phyloP scores from a whole-genome alignment of 2,329 filamentous ascomycete species.

The Sporothrix euskadiensis region DNA sequence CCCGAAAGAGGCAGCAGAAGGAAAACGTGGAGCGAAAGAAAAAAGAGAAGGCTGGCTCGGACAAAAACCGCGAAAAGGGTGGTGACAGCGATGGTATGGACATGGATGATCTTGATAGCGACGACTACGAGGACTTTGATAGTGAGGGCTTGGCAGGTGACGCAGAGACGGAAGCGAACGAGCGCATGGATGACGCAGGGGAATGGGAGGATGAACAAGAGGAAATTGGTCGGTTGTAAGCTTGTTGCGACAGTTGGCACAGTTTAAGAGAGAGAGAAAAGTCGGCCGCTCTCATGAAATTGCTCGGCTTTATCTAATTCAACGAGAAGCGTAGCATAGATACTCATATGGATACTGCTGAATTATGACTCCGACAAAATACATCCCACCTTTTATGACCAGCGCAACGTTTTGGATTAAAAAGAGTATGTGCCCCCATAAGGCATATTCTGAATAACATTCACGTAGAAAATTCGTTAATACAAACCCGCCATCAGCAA shows the following conservation, averaged over 20 bases:
- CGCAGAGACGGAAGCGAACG: conserved; percentile 52
- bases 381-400: not conserved
- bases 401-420: not conserved
- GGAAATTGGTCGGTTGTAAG: conserved; percentile 33
- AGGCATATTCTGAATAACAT: too few relatives aligned
- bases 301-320: not conserved
- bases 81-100: conserved; percentile 44
- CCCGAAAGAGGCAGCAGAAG: conserved; percentile 76
- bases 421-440: not conserved
- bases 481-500: too few relatives aligned
- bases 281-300: too few relatives aligned
- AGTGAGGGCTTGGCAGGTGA: conserved; percentile 54
- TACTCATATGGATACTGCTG: too few relatives aligned
- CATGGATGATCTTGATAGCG: conserved; percentile 45
- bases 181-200: conserved; percentile 51
- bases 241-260: not conserved
- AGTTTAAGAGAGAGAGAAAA: not conserved
- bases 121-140: conserved; percentile 53
- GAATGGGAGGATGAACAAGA: conserved; percentile 56
- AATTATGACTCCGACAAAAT: not conserved
- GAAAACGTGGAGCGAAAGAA: conserved; percentile 91
- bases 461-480: too few relatives aligned
- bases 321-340: not conserved
- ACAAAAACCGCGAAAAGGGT: conserved; percentile 43
- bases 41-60: conserved; percentile 45